phyloP scores from a whole-genome alignment of 805 yeast genomes.

The Aciculoconidium aculeatum region DNA sequence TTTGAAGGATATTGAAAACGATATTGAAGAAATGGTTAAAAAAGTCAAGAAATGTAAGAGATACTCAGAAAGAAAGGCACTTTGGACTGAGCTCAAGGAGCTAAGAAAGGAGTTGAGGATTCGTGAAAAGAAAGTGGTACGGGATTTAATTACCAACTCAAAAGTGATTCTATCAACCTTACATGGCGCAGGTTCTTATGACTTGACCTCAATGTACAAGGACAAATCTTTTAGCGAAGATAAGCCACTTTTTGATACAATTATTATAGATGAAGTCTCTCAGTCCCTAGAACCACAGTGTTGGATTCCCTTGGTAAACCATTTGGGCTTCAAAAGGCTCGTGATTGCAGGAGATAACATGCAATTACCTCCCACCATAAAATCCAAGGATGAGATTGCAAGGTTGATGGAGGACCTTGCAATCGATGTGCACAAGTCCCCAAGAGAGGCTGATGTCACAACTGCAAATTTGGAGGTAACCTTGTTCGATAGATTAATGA shows the following conservation, averaged over 20 bases:
- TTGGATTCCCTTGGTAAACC: conserved; percentile 85
- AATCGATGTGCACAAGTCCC: conserved; percentile 11
- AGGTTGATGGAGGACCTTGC: background rate
- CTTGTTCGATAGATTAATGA: conserved; percentile 71
- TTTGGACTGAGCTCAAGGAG: conserved; percentile 64
- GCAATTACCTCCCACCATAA: conserved; percentile 89
- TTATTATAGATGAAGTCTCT: conserved; percentile 92
- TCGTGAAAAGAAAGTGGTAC: conserved; percentile 60
- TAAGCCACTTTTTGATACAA: conserved; percentile 57
- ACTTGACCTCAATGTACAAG: conserved; percentile 49
- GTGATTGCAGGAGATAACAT: conserved; percentile 90
- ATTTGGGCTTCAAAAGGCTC: conserved; percentile 48
- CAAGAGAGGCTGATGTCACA: conserved; percentile 18
- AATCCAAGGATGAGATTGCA: conserved; percentile 34
- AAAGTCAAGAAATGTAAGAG: conserved; percentile 55
- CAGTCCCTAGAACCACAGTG: conserved; percentile 94
- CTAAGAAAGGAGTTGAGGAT: conserved; percentile 63
- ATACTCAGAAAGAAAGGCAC: conserved; percentile 56
- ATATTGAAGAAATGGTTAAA: conserved; percentile 57
- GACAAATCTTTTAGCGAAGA: conserved; percentile 17
- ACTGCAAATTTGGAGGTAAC: conserved; percentile 56
- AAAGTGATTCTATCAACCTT: conserved; percentile 76
- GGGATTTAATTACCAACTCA: conserved; percentile 52
- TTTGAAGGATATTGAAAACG: conserved; percentile 60
- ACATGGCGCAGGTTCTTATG: conserved; percentile 81